phyloP scores from a whole-genome alignment of 2,329 filamentous ascomycete genomes.

The Neofusicoccum cordaticola region DNA sequence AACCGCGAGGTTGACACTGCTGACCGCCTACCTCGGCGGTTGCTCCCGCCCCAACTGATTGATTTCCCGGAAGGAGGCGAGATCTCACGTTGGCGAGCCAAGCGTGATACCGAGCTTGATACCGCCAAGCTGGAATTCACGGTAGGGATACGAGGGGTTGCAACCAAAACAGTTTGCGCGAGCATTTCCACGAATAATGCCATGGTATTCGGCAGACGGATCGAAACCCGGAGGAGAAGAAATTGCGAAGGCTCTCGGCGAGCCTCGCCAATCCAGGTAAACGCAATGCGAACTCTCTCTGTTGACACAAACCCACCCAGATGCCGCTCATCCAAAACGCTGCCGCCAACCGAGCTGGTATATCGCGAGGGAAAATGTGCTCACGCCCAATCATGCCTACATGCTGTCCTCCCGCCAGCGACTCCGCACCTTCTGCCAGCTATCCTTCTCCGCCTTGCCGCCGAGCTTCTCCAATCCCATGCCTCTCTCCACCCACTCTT shows the following conservation, averaged over 20 bases:
- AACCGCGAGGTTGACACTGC: not conserved
- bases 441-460: constrained; percentile 63
- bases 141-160: not conserved
- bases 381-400: constrained; percentile 7
- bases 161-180: not conserved
- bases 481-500: constrained; percentile 88
- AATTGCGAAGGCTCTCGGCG: not conserved
- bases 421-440: constrained; percentile 64
- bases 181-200: not conserved
- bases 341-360: constrained; percentile 2
- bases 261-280: not conserved
- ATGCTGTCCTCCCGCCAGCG: constrained; percentile 54
- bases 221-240: not conserved
- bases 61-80: not conserved
- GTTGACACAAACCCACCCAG: not conserved
- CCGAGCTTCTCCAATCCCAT: constrained; percentile 62
- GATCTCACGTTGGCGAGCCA: not conserved
- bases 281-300: not conserved
- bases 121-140: constrained; percentile 1
- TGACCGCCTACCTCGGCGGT: not conserved
- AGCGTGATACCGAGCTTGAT: constrained; percentile 10
- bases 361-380: not conserved
- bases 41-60: constrained; percentile 8
- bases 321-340: constrained; percentile 8
- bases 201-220: not conserved